phyloP scores from a whole-genome alignment of 1,284 basidiomycete species.

The Mycosarcoma mackinlayi region DNA sequence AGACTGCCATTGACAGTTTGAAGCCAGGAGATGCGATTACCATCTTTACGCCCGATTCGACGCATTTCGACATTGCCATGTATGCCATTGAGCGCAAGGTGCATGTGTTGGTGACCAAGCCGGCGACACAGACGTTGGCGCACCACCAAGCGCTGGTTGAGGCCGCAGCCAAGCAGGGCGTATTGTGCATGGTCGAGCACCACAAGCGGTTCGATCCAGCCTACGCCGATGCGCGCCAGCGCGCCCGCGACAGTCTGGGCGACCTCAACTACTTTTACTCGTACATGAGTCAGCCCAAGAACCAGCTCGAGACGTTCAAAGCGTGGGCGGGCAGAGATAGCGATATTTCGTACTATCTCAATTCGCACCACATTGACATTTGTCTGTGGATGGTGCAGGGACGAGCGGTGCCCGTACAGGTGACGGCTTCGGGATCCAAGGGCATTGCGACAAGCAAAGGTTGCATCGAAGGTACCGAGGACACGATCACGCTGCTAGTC shows the following conservation, averaged over 20 bases:
- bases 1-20: conserved; percentile 82
- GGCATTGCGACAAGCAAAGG: conserved; percentile 91
- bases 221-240: conserved; percentile 85
- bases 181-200: conserved; percentile 91
- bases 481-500: conserved; percentile 91
- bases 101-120: conserved; percentile 91
- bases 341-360: conserved; percentile 79
- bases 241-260: conserved; percentile 78
- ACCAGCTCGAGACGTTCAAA: conserved; percentile 90
- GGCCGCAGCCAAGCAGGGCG: conserved; percentile 80
- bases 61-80: conserved; percentile 84
- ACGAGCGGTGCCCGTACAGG: conserved; percentile 78
- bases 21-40: conserved; percentile 86
- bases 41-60: conserved; percentile 80
- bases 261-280: conserved; percentile 83
- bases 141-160: conserved; percentile 83
- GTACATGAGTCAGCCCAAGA: conserved; percentile 91
- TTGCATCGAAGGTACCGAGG: conserved; percentile 85
- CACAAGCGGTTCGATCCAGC: conserved; percentile 83
- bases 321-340: conserved; percentile 94
- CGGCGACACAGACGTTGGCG: conserved; percentile 84
- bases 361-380: conserved; percentile 83
- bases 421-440: conserved; percentile 85
- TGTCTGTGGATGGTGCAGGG: conserved; percentile 79
- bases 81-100: conserved; percentile 85